phyloP scores from a whole-genome alignment of 371 early-diverging fungal species.

The Mortierella sp. region DNA sequence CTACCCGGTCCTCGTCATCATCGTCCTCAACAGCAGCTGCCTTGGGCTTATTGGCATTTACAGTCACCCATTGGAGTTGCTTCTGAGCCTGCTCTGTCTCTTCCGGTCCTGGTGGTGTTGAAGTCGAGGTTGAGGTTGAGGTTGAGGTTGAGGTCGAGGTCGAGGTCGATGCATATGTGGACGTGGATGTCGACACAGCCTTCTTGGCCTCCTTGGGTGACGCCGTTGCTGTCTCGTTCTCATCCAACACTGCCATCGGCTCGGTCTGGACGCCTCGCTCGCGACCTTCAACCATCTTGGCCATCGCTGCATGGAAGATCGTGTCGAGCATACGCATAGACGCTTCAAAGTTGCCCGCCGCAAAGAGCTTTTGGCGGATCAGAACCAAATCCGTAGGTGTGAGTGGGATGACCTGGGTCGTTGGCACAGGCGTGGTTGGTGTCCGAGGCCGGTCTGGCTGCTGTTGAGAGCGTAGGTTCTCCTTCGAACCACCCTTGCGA shows the following conservation, averaged over 20 bases:
- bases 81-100: slow-evolving; percentile 12
- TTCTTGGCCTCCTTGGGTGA: slow-evolving; percentile 3
- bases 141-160: neutral
- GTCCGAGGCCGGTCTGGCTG: slow-evolving; percentile 38
- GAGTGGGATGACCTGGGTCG: slow-evolving; percentile 45
- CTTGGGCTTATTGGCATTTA: neutral
- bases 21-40: slow-evolving; percentile 28
- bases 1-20: slow-evolving; percentile 52
- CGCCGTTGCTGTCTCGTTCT: slow-evolving; percentile 6
- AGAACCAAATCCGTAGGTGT: slow-evolving; percentile 47
- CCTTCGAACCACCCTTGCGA: slow-evolving; percentile 37
- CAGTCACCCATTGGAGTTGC: slow-evolving; percentile 29
- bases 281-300: slow-evolving; percentile 55
- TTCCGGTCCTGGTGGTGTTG: neutral
- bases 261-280: slow-evolving; percentile 54
- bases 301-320: slow-evolving; percentile 54
- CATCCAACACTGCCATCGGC: slow-evolving; percentile 18
- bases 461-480: slow-evolving; percentile 22
- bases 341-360: slow-evolving; percentile 53
- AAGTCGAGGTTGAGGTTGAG: neutral
- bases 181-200: slow-evolving; percentile 20
- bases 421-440: slow-evolving; percentile 50
- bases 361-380: slow-evolving; percentile 53
- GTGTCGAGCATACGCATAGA: slow-evolving; percentile 54
- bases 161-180: slow-evolving; percentile 10